These are phyloP conservation scores for Claviceps arundinis DNA, from an alignment of 2,329 filamentous ascomycete species.

Conservation along the genomic window DNA sequence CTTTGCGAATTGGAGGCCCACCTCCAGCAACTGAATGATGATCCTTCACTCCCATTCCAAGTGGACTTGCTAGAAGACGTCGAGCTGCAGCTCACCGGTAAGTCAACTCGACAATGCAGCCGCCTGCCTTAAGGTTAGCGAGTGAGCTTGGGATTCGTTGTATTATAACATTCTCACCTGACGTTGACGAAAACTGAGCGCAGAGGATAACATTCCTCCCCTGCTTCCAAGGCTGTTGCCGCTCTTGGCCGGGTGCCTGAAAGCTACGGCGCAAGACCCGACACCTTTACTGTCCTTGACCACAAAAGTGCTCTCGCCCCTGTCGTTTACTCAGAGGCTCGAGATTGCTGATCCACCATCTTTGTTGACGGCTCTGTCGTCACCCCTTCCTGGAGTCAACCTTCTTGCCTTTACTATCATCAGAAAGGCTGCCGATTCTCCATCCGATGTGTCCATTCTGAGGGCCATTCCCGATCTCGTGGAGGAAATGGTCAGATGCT, in stretches of 20 bases:
- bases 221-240: slow-evolving; percentile 41
- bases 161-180: not conserved
- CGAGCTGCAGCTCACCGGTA: slow-evolving; percentile 44
- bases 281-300: slow-evolving; percentile 37
- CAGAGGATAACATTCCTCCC: slow-evolving; percentile 38
- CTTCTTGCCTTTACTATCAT: slow-evolving; percentile 43
- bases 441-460: slow-evolving; percentile 36
- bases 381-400: slow-evolving; percentile 41
- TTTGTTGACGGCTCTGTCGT: slow-evolving; percentile 38
- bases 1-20: slow-evolving; percentile 42
- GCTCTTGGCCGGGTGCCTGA: slow-evolving; percentile 38
- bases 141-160: not conserved
- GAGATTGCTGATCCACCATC: slow-evolving; percentile 36
- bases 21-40: slow-evolving; percentile 33
- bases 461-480: slow-evolving; percentile 36
- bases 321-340: slow-evolving; percentile 38
- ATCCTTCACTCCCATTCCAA: slow-evolving; percentile 29
- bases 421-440: slow-evolving; percentile 37
- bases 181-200: not conserved
- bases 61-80: slow-evolving; percentile 44
- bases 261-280: slow-evolving; percentile 36
- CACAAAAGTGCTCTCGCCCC: slow-evolving; percentile 40
- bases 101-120: not conserved
- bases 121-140: not conserved
- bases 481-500: slow-evolving; percentile 33